Evolutionary conservation across 768 basidiomycete species (phyloP).

Genomic region (Neoboletus brunneissimus): DNA sequence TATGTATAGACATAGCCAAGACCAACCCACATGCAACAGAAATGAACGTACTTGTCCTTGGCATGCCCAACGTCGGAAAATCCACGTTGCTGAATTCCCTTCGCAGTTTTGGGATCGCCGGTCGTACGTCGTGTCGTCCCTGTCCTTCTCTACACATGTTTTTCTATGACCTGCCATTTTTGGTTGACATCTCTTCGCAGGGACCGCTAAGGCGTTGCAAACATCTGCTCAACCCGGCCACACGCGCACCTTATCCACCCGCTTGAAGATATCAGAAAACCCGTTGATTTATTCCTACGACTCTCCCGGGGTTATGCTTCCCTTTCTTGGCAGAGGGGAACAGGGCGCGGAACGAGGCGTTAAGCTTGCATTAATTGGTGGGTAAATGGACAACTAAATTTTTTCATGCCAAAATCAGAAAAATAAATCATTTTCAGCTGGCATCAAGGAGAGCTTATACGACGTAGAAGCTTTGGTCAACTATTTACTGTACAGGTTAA

Average conservation of each 20-base stretch:
- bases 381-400: constrained; percentile 31
- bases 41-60: constrained; percentile 88
- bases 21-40: constrained; percentile 67
- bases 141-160: background rate
- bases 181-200: constrained; percentile 33
- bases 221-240: constrained; percentile 89
- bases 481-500: constrained; percentile 84
- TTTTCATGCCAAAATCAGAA: constrained; percentile 1
- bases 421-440: constrained; percentile 50
- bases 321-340: constrained; percentile 84
- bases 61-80: constrained; percentile 99
- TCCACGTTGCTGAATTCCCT: constrained; percentile 91
- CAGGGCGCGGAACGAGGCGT: constrained; percentile 88
- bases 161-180: background rate
- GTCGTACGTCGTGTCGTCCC: constrained; percentile 55
- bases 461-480: constrained; percentile 80
- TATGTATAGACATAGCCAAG: constrained; percentile 59
- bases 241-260: constrained; percentile 85
- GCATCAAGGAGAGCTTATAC: constrained; percentile 91
- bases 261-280: constrained; percentile 76
- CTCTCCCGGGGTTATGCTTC: constrained; percentile 95
- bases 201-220: constrained; percentile 82
- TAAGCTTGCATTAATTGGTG: constrained; percentile 91
- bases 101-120: constrained; percentile 80
- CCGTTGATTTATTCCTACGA: constrained; percentile 93